Evolutionary conservation across 306 rosid species (phyloP), one percentile per base, ranked within the genome.

Genomic region (Cotoneaster glaucophyllus): DNA sequence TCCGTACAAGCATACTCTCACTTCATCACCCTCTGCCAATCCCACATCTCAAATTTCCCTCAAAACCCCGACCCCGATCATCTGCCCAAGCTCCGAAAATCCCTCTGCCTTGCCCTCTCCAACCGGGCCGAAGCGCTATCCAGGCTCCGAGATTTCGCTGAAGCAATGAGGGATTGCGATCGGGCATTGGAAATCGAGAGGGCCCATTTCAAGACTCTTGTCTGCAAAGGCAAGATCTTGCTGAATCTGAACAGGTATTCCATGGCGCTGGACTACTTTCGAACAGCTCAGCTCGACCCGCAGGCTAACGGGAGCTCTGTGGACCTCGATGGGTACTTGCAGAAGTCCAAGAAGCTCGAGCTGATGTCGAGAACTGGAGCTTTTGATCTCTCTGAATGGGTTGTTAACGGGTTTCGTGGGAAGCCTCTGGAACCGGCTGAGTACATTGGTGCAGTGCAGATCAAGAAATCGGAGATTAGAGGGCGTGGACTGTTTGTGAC

Each of bases 211-310:
- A 95, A 92, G 86, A 82, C 97, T 72, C 86, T 95, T 11, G 22
- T 95, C 58, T 95, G 93, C 53, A 95, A 90, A 85, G 98, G 97
- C 45, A 95, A 89, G 84, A 81, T 90, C 71, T 81, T 95, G 88
- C 79, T 95, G 68, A 82, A 70, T 77, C 84, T 92, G 57, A 88
- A 83, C 54, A 82, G 84, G 79, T 91, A 94, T 61, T 75, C 96
- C 1, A 5, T 74, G 82, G 97, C 97, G 14, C 59, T 89, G 19
- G 84, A 82, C 1, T 92, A 91, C 67, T 94, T 94, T 72, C 82
- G 57, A 78, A 61, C 37, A 21, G 97, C 96, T 74, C 74, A 77
- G 64, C 75, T 83, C 14, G 88, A 90, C 21, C 74, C 87, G 21
- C 91, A 86, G 69, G 82, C 81, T 11, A 73, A 25, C 80, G 92